Evolutionary conservation across 495 filamentous ascomycete genomes (phyloP).

Genomic region (Lasiosphaeris hirsuta): DNA sequence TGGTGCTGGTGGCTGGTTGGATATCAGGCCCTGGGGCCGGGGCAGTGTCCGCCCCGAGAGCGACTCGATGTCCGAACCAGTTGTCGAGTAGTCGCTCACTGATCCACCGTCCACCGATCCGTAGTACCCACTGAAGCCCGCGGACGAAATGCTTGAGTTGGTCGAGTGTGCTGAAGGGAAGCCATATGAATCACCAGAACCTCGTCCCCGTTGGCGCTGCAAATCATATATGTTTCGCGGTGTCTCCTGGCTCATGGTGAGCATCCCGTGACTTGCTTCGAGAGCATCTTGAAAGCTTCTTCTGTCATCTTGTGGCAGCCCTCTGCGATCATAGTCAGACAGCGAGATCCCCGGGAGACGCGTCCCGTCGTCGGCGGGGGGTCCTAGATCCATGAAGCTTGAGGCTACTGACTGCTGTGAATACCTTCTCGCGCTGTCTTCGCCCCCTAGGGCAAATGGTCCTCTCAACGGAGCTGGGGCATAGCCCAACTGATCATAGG

Average conservation of each 20-base stretch:
- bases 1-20: slow-evolving; percentile 72
- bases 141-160: slow-evolving; percentile 91
- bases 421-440: slow-evolving; percentile 69
- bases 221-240: slow-evolving; percentile 84
- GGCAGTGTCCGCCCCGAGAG: slow-evolving; percentile 77
- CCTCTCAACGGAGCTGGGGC: slow-evolving; percentile 62
- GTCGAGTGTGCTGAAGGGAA: slow-evolving; percentile 89
- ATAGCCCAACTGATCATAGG: slow-evolving; percentile 62
- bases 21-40: slow-evolving; percentile 67
- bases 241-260: slow-evolving; percentile 88
- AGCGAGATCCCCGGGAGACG: slow-evolving; percentile 51
- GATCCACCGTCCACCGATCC: slow-evolving; percentile 84
- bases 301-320: slow-evolving; percentile 57
- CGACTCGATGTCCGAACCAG: slow-evolving; percentile 80
- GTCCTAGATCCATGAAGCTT: slow-evolving; percentile 23
- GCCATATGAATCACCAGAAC: slow-evolving; percentile 86
- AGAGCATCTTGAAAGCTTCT: slow-evolving; percentile 77
- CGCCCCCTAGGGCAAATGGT: slow-evolving; percentile 52
- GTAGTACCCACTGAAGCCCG: slow-evolving; percentile 70
- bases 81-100: slow-evolving; percentile 91
- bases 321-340: slow-evolving; percentile 61
- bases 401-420: slow-evolving; percentile 85
- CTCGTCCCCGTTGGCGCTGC: slow-evolving; percentile 47
- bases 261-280: slow-evolving; percentile 80
- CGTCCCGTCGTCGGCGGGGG: slow-evolving; percentile 28